Percentiles rank a stretch among this genome's conserved stretches.
phyloP scores from a whole-genome alignment of 2,329 filamentous ascomycete species.

The Aspergillus aculeatus region DNA sequence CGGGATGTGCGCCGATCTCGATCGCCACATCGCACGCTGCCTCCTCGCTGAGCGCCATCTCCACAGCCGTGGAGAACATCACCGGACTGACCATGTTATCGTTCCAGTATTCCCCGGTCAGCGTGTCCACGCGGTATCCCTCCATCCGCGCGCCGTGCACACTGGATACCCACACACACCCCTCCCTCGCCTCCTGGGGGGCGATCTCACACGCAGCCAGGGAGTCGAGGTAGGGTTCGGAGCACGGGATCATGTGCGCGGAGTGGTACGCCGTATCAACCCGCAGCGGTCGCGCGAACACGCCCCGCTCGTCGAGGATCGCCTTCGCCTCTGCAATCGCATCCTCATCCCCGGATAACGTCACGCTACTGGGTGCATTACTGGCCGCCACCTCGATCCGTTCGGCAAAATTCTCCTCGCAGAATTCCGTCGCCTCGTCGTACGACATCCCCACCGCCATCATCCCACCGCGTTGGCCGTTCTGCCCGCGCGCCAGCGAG shows the following conservation, averaged over 20 bases:
- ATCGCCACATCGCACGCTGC: constrained; percentile 33
- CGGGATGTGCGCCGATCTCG: constrained; percentile 32
- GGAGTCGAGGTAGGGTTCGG: constrained; percentile 23
- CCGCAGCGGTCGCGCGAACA: constrained; percentile 38
- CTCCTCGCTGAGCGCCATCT: constrained; percentile 4
- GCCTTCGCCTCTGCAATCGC: constrained; percentile 29
- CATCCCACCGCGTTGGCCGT: constrained; percentile 43
- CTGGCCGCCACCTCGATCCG: constrained; percentile 28
- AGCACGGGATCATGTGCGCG: constrained; percentile 37
- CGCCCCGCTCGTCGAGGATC: constrained; percentile 26
- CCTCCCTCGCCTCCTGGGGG: neutral
- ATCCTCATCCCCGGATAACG: constrained; percentile 42
- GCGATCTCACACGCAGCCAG: neutral
- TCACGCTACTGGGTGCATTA: constrained; percentile 43
- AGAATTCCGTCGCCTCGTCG: constrained; percentile 30
- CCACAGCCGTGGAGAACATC: constrained; percentile 33
- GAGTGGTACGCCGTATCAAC: constrained; percentile 47
- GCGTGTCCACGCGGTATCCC: neutral
- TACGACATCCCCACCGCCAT: constrained; percentile 42
- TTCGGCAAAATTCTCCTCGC: constrained; percentile 20
- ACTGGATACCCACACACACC: constrained; percentile 20
- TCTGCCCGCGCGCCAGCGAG: constrained; percentile 10
- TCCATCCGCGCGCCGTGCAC: constrained; percentile 27
- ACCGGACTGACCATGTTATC: constrained; percentile 40
- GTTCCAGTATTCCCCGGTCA: constrained; percentile 35